Conservation (phyloP, 768 basidiomycete species). For the Amanita pallidorosea region DNA sequence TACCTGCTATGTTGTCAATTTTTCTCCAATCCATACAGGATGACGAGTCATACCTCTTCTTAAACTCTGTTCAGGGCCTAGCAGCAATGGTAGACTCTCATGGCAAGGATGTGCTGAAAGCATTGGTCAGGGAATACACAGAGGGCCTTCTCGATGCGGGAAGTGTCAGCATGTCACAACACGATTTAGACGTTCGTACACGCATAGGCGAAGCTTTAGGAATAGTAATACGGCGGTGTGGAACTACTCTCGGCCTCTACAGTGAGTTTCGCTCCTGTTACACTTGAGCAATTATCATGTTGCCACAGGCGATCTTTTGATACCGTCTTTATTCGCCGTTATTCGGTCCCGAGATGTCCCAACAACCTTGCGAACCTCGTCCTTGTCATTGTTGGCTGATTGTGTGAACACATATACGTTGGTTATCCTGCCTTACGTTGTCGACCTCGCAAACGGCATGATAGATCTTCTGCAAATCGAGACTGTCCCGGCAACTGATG, state of each 20-base stretch:
- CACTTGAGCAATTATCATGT: constrained; percentile 1
- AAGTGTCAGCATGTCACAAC: constrained; percentile 32
- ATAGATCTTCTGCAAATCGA: constrained; percentile 71
- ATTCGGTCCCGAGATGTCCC: constrained; percentile 54
- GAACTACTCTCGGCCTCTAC: constrained; percentile 54
- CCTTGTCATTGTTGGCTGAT: constrained; percentile 56
- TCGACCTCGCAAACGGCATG: constrained; percentile 56
- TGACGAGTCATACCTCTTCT: constrained; percentile 91
- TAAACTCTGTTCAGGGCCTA: constrained; percentile 87
- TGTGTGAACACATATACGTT: constrained; percentile 56
- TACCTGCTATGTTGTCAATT: constrained; percentile 78
- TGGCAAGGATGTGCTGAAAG: constrained; percentile 60
- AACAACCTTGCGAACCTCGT: constrained; percentile 56
- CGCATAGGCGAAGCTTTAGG: constrained; percentile 82
- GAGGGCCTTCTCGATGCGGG: constrained; percentile 40
- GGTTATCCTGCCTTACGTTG: constrained; percentile 51
- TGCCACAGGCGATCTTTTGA: constrained; percentile 49
- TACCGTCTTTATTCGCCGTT: constrained; percentile 61
- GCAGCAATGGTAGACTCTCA: constrained; percentile 74
- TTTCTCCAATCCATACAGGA: constrained; percentile 82
- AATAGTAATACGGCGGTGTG: constrained; percentile 64
- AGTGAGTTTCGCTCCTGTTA: constrained; percentile 31
- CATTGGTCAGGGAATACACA: constrained; percentile 59
- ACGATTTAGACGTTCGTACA: constrained; percentile 64
- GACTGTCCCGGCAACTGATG: constrained; percentile 21